These are phyloP conservation scores for Diaporthe sp. DNA, from an alignment of 2,329 filamentous ascomycete genomes.

Conservation along the genomic window DNA sequence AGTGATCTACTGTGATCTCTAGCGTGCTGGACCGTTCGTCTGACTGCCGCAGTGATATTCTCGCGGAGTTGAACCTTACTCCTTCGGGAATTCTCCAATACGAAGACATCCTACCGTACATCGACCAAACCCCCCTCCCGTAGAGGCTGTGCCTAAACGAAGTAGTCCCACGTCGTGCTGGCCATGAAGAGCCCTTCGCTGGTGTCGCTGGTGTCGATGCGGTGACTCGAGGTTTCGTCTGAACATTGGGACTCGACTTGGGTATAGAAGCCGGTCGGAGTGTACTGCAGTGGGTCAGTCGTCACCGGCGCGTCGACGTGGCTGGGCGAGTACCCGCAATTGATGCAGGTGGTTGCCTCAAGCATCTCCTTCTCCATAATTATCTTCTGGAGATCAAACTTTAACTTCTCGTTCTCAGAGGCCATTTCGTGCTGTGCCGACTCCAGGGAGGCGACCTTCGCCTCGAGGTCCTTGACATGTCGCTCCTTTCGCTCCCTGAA, in stretches of 20 bases:
- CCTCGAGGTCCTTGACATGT: conserved; percentile 89
- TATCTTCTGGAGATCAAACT: conserved; percentile 83
- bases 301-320: conserved; percentile 58
- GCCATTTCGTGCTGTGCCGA: conserved; percentile 77
- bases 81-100: too few species aligned
- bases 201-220: conserved; percentile 71
- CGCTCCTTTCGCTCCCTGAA: conserved; percentile 96
- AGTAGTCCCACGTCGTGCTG: conserved; percentile 88
- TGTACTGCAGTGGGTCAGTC: conserved; percentile 77
- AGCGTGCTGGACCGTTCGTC: too few species aligned
- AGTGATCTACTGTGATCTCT: too few species aligned
- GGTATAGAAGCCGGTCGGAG: conserved; percentile 77
- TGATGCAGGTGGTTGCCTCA: conserved; percentile 74
- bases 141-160: conserved; percentile 84
- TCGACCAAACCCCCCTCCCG: too few species aligned
- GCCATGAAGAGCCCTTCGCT: conserved; percentile 79
- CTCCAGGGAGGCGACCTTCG: conserved; percentile 82
- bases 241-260: conserved; percentile 69
- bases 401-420: conserved; percentile 87
- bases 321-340: conserved; percentile 51
- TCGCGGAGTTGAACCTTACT: too few species aligned
- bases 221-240: conserved; percentile 73
- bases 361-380: conserved; percentile 94
- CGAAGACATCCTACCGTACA: too few species aligned
- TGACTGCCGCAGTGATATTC: too few species aligned